Evolutionary conservation across 2,329 filamentous ascomycete genomes (phyloP).

Genomic region (Sphaceloma murrayae): DNA sequence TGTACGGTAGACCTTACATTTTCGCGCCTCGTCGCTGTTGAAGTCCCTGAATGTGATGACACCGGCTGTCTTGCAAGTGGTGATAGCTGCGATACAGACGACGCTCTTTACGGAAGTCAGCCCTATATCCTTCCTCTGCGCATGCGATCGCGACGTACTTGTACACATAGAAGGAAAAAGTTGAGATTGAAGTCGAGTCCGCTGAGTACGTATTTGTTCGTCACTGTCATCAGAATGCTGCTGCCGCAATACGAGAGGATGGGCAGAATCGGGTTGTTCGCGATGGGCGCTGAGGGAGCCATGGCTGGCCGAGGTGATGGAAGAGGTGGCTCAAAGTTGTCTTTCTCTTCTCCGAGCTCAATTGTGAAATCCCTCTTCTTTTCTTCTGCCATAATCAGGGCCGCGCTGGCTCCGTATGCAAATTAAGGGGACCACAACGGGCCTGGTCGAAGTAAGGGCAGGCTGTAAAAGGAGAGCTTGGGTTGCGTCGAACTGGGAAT

Average conservation of each 20-base stretch:
- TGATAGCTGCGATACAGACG: constrained; percentile 79
- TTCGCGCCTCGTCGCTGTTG: constrained; percentile 78
- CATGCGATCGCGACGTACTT: constrained; percentile 52
- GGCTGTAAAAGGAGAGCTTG: constrained; percentile 4
- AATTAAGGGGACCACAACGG: constrained; percentile 14
- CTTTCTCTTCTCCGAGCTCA: constrained; percentile 55
- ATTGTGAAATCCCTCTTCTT: constrained; percentile 74
- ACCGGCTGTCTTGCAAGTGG: constrained; percentile 68
- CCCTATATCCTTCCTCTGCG: neutral
- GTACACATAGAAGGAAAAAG: constrained; percentile 85
- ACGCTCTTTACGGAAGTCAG: constrained; percentile 53
- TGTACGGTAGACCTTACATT: constrained; percentile 56
- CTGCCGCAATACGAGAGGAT: constrained; percentile 86
- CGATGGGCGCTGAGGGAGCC: constrained; percentile 36
- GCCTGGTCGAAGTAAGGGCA: constrained; percentile 15
- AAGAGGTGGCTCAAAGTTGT: constrained; percentile 32
- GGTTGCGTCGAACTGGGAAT: neutral
- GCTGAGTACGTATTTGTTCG: constrained; percentile 97
- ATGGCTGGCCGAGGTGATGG: constrained; percentile 37
- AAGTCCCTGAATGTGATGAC: constrained; percentile 79
- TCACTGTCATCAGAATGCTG: constrained; percentile 99
- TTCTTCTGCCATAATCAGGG: constrained; percentile 65
- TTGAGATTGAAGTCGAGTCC: constrained; percentile 89
- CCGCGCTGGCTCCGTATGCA: constrained; percentile 9
- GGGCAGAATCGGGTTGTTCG: constrained; percentile 64